phyloP scores from a whole-genome alignment of 345 rosid genomes.

The Eucalyptus decipiens region DNA sequence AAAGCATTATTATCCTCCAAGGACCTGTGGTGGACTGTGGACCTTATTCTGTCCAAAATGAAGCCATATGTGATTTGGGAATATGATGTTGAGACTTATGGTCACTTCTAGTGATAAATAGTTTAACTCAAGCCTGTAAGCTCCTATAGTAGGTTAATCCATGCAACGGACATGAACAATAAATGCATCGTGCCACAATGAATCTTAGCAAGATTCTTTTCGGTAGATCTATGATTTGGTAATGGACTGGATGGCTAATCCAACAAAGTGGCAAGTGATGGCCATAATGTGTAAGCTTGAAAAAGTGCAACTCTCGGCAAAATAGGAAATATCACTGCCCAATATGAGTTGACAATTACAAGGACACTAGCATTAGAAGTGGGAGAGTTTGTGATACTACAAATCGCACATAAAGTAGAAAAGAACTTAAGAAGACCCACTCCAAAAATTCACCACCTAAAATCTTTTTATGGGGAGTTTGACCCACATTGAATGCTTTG shows the following conservation, averaged over 20 bases:
- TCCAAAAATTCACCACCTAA: neutral
- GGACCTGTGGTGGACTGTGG: neutral
- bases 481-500: fast-evolving
- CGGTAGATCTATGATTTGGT: neutral
- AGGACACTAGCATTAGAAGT: neutral
- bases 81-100: fast-evolving
- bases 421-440: neutral
- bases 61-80: neutral
- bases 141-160: neutral
- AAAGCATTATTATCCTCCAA: neutral
- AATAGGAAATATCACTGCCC: neutral
- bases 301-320: neutral
- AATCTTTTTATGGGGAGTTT: no score
- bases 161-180: neutral
- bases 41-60: neutral
- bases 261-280: fast-evolving
- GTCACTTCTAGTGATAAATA: neutral
- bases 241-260: neutral
- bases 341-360: neutral
- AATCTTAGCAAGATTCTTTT: neutral
- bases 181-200: fast-evolving
- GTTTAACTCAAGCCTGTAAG: neutral
- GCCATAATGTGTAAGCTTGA: neutral
- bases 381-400: neutral
- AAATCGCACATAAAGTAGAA: neutral